Evolutionary conservation across 164 flowering plant genomes (phyloP).

Genomic region (Taxillus chinensis): DNA sequence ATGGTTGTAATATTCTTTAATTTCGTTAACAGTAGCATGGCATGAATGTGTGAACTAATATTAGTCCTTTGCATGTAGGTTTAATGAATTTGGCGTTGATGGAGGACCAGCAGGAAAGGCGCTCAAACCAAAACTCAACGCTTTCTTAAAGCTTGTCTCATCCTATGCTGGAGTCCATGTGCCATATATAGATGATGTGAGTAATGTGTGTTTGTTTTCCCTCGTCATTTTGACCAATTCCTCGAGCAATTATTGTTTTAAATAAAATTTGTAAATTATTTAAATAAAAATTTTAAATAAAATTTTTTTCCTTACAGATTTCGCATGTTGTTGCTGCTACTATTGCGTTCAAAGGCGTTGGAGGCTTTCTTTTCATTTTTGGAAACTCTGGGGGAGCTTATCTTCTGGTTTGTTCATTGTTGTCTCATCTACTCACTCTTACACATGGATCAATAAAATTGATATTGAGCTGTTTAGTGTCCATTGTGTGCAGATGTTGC

Average conservation of each 20-base stretch:
- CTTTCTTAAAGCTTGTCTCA: slow-evolving; percentile 30
- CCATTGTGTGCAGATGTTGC: background rate
- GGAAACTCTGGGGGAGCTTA: slow-evolving; percentile 68
- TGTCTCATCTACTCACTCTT: background rate
- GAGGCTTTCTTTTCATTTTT: slow-evolving; percentile 62
- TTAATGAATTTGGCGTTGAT: slow-evolving; percentile 48
- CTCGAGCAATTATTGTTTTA: background rate
- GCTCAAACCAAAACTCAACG: slow-evolving; percentile 31
- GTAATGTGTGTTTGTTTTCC: background rate
- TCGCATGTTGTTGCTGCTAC: slow-evolving; percentile 34
- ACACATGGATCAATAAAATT: background rate
- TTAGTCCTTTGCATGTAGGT: slow-evolving; percentile 20
- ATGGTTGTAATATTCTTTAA: too few species aligned
- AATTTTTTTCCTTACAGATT: slow-evolving; percentile 28
- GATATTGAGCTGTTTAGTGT: background rate
- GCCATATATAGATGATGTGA: slow-evolving; percentile 73
- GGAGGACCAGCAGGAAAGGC: slow-evolving; percentile 57
- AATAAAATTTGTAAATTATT: background rate
- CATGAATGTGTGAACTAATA: too few species aligned
- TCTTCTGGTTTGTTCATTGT: slow-evolving; percentile 46
- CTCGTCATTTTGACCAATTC: background rate
- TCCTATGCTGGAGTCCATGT: slow-evolving; percentile 33
- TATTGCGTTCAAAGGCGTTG: slow-evolving; percentile 52
- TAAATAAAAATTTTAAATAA: background rate
- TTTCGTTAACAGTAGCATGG: too few species aligned